These are phyloP conservation scores for Botrytis galanthina DNA, from an alignment of 2,329 filamentous ascomycete genomes.

Conservation along the genomic window DNA sequence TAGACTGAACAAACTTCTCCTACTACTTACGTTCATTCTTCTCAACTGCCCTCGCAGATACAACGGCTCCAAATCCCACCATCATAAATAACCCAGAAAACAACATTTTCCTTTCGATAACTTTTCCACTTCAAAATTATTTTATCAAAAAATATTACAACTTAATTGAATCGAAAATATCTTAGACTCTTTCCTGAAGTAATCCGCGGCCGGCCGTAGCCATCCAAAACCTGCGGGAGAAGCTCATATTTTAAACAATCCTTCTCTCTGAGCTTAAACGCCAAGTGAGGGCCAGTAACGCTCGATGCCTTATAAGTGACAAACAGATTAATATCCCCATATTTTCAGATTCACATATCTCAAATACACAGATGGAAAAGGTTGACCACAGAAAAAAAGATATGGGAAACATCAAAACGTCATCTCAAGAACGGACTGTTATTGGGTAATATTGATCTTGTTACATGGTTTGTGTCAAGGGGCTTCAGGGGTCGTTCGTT, in stretches of 20 bases:
- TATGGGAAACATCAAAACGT: slow-evolving; percentile 4
- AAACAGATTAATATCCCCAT: slow-evolving; percentile 6
- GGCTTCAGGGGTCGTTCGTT: slow-evolving; percentile 15
- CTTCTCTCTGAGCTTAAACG: neutral
- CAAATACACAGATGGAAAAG: neutral
- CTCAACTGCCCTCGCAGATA: slow-evolving; percentile 14
- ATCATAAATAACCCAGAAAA: neutral
- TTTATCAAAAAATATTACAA: slow-evolving; percentile 2
- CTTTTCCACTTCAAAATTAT: neutral
- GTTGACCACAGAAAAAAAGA: neutral
- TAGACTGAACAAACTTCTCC: neutral
- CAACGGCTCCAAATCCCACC: neutral
- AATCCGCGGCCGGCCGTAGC: slow-evolving; percentile 17
- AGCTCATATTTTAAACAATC: slow-evolving; percentile 2
- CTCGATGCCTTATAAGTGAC: slow-evolving; percentile 3
- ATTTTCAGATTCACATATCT: slow-evolving; percentile 2
- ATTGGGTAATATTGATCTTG: neutral
- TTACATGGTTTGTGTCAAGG: slow-evolving; percentile 20
- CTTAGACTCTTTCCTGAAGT: slow-evolving; percentile 2
- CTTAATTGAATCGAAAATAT: neutral
- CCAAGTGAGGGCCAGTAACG: slow-evolving; percentile 2
- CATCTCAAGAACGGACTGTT: neutral
- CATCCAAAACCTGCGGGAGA: neutral
- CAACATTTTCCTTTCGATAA: slow-evolving; percentile 9
- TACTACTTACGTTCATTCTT: slow-evolving; percentile 8